phyloP scores from a whole-genome alignment of 306 rosid species.

The Castanea mollissima region DNA sequence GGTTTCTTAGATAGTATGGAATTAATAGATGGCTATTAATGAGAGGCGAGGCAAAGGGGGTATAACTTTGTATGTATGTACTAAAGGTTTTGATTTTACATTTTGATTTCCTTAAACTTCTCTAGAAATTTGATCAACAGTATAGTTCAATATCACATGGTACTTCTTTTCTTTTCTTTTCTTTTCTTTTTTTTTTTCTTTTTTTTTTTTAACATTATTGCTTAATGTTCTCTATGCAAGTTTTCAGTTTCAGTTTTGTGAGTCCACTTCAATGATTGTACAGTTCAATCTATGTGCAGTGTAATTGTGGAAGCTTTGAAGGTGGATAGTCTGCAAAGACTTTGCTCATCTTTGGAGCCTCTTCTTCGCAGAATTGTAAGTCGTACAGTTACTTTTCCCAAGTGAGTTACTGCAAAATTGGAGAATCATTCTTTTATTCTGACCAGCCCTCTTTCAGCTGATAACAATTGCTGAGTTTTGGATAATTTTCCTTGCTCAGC shows the following conservation, averaged over 20 bases:
- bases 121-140: neutral
- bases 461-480: no score
- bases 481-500: neutral
- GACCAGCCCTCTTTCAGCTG: neutral
- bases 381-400: constrained; percentile 1
- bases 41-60: neutral
- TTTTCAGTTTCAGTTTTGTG: constrained; percentile 13
- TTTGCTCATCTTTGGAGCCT: constrained; percentile 79
- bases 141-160: neutral
- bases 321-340: constrained; percentile 86
- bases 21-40: neutral
- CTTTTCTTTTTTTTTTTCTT: no score
- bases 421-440: neutral
- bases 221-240: constrained; percentile 13
- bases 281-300: constrained; percentile 41
- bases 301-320: constrained; percentile 87
- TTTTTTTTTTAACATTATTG: neutral
- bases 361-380: constrained; percentile 89
- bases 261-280: constrained; percentile 21
- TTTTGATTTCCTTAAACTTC: neutral
- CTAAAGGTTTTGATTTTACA: neutral
- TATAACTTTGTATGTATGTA: neutral
- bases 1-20: neutral
- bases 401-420: constrained; percentile 1
- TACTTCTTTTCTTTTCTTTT: no score